These are phyloP conservation scores for Neofusicoccum laricinum DNA, from an alignment of 2,329 filamentous ascomycete species.

Conservation along the genomic window DNA sequence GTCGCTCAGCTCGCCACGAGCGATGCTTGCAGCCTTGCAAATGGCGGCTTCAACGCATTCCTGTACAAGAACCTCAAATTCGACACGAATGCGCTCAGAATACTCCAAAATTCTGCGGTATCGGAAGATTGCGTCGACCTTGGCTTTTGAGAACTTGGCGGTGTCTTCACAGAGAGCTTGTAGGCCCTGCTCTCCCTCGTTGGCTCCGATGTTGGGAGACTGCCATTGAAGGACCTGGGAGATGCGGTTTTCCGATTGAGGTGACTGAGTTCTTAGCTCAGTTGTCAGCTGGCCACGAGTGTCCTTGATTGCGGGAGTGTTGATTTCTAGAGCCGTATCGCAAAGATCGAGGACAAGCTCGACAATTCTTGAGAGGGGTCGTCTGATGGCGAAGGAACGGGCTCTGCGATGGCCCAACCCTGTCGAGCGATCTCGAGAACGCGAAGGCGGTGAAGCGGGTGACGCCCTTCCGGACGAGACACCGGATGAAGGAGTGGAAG, in stretches of 20 bases:
- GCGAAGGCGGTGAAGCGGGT: conserved; percentile 61
- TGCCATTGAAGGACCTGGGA: conserved; percentile 96
- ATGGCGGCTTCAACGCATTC: conserved; percentile 93
- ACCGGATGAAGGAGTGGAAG: conserved; percentile 63
- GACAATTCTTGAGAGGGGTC: conserved; percentile 88
- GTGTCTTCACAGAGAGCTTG: conserved; percentile 87
- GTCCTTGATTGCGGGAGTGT: conserved; percentile 89
- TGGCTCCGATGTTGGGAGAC: conserved; percentile 78
- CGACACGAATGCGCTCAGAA: conserved; percentile 88
- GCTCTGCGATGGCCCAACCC: conserved; percentile 77
- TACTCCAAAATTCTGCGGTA: conserved; percentile 94
- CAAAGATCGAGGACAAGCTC: conserved; percentile 93
- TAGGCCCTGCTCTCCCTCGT: conserved; percentile 91
- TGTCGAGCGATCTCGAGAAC: conserved; percentile 66
- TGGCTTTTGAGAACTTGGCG: conserved; percentile 76
- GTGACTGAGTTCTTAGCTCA: conserved; percentile 88
- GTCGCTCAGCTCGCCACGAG: conserved; percentile 79
- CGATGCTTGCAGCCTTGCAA: conserved; percentile 83
- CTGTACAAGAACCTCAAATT: conserved; percentile 89
- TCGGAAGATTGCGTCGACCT: conserved; percentile 89
- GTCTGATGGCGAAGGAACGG: conserved; percentile 84
- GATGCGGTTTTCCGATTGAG: conserved; percentile 91
- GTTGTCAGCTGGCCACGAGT: conserved; percentile 62
- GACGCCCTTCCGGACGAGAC: conserved; percentile 68
- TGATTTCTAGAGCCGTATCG: conserved; percentile 93